Conservation (phyloP, 2,329 filamentous ascomycete genomes). For the Botrytis galanthina region DNA sequence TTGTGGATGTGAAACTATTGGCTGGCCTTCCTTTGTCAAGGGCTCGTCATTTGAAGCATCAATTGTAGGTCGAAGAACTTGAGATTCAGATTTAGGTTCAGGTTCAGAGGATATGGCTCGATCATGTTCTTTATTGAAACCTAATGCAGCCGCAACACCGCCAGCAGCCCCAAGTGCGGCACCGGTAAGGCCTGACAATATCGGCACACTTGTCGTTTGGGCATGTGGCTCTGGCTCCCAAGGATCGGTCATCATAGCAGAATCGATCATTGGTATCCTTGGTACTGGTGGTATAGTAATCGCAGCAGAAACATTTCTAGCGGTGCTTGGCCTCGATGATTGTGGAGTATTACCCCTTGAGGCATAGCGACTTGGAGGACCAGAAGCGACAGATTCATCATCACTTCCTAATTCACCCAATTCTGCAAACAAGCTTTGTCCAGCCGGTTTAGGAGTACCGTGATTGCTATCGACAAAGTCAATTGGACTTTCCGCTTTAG, state of each 20-base stretch:
- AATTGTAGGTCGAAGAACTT: neutral
- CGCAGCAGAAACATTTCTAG: slow-evolving; percentile 42
- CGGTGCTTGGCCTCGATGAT: slow-evolving; percentile 32
- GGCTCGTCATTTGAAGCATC: neutral
- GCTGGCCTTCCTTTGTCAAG: neutral
- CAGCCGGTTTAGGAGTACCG: slow-evolving; percentile 50
- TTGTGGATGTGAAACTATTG: neutral
- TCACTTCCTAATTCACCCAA: slow-evolving; percentile 73
- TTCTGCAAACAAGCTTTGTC: slow-evolving; percentile 88
- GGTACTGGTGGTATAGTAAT: slow-evolving; percentile 51
- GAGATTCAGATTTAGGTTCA: neutral
- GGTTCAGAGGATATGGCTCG: neutral
- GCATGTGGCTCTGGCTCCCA: slow-evolving; percentile 42
- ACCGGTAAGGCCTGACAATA: slow-evolving; percentile 13
- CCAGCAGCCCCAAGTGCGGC: slow-evolving; percentile 4
- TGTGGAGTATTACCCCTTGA: slow-evolving; percentile 49
- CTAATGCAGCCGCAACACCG: slow-evolving; percentile 1
- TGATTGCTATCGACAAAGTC: slow-evolving; percentile 52
- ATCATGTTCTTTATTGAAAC: neutral
- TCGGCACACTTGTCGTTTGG: slow-evolving; percentile 29
- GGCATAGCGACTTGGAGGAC: slow-evolving; percentile 53
- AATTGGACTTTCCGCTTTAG: slow-evolving; percentile 55
- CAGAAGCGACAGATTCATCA: slow-evolving; percentile 55
- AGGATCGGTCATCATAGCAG: slow-evolving; percentile 59
- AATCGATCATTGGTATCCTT: slow-evolving; percentile 56